Conservation (phyloP, 2,329 filamentous ascomycete species). For the Hymenoscyphus infarciens region DNA sequence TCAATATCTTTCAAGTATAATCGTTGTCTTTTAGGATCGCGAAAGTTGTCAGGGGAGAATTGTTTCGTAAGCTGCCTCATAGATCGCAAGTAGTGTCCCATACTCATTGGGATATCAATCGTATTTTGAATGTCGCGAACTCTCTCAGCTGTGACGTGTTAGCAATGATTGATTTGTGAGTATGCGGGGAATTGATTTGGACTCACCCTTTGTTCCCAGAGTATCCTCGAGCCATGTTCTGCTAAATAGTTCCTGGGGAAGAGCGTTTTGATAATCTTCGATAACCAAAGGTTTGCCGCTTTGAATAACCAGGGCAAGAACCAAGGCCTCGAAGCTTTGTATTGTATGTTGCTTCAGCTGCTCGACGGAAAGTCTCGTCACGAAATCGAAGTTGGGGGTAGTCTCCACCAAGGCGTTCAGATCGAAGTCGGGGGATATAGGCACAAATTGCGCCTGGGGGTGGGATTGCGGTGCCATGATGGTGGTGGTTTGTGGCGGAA, state of each 20-base stretch:
- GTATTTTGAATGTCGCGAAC: slow-evolving; percentile 76
- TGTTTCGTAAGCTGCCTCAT: slow-evolving; percentile 82
- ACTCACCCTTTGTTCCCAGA: slow-evolving; percentile 72
- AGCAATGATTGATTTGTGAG: neutral
- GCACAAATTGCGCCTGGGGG: slow-evolving; percentile 86
- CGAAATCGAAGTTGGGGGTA: slow-evolving; percentile 83
- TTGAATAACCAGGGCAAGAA: slow-evolving; percentile 78
- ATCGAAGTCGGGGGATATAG: slow-evolving; percentile 82
- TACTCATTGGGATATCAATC: slow-evolving; percentile 76
- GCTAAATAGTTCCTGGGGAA: slow-evolving; percentile 77
- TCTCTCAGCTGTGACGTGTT: slow-evolving; percentile 62
- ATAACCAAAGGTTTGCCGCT: slow-evolving; percentile 87
- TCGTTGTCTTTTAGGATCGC: slow-evolving; percentile 75
- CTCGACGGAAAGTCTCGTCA: slow-evolving; percentile 71
- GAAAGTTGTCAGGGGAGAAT: slow-evolving; percentile 71
- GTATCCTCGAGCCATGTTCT: slow-evolving; percentile 75
- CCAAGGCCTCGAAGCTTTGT: slow-evolving; percentile 79
- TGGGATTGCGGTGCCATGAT: slow-evolving; percentile 72
- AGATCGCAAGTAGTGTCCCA: slow-evolving; percentile 84
- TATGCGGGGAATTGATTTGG: neutral
- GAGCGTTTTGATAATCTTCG: slow-evolving; percentile 74
- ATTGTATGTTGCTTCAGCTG: slow-evolving; percentile 75
- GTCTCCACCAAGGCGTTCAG: slow-evolving; percentile 70
- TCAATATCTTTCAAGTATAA: slow-evolving; percentile 98
- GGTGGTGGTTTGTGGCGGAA: slow-evolving; percentile 19